phyloP scores from a whole-genome alignment of 2,329 filamentous ascomycete species.

The Colletotrichum sp. region DNA sequence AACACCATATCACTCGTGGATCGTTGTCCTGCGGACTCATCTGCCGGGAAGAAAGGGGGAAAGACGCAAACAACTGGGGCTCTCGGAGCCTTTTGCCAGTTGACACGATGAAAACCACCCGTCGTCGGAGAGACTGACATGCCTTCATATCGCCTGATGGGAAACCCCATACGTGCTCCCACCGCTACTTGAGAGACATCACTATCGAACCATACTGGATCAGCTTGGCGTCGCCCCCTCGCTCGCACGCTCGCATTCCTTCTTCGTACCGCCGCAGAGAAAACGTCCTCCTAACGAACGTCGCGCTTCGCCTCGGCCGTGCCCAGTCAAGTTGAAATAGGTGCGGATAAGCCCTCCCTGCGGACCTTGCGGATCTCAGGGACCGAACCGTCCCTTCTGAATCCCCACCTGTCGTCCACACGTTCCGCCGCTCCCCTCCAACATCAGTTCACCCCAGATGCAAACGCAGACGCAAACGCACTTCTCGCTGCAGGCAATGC shows the following conservation, averaged over 20 bases:
- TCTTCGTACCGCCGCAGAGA: neutral
- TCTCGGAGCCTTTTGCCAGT: neutral
- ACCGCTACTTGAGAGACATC: slow-evolving; percentile 11
- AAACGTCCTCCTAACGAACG: neutral
- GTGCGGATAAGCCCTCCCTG: neutral
- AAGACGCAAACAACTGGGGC: neutral
- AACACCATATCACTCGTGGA: neutral
- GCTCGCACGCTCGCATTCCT: neutral
- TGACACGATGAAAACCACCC: neutral
- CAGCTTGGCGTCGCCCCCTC: neutral
- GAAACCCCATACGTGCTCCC: slow-evolving; percentile 2
- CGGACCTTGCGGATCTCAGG: slow-evolving; percentile 13
- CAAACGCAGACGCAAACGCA: neutral
- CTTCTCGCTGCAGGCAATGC: neutral
- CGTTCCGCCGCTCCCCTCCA: neutral
- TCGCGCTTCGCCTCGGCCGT: neutral
- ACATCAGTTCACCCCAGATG: neutral
- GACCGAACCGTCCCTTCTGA: slow-evolving; percentile 12
- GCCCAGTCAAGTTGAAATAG: neutral
- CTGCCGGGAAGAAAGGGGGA: neutral
- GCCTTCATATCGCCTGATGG: neutral
- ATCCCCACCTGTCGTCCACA: neutral
- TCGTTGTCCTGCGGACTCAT: neutral
- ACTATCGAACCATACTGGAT: slow-evolving; percentile 1
- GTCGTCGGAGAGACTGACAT: slow-evolving; percentile 6